These are phyloP conservation scores for Gaultheria prostrata DNA, from an alignment of 148 eudicot species.

Conservation along the genomic window DNA sequence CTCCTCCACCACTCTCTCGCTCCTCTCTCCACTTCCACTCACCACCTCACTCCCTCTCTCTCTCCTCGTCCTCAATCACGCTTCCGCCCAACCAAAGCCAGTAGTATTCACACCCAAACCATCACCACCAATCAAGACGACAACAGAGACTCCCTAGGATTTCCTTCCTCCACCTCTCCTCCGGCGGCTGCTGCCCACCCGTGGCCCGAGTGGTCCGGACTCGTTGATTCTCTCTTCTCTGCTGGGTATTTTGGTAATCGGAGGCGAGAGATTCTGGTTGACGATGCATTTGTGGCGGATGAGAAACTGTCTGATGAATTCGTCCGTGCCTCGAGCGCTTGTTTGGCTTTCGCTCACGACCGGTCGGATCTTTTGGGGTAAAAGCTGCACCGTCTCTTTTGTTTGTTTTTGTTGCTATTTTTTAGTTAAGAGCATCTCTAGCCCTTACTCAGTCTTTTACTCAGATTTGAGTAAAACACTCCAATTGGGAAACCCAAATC, in stretches of 20 bases:
- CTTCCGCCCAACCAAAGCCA: neutral
- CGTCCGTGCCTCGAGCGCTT: slow-evolving; percentile 37
- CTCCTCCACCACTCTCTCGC: slow-evolving; percentile 15
- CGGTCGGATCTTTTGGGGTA: slow-evolving; percentile 53
- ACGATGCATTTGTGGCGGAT: slow-evolving; percentile 36
- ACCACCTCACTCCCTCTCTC: slow-evolving; percentile 17
- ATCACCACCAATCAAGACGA: slow-evolving; percentile 9
- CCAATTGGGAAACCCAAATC: no score
- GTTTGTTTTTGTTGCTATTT: neutral
- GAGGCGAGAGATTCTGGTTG: neutral
- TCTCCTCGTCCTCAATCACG: neutral
- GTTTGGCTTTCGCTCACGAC: slow-evolving; percentile 51
- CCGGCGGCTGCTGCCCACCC: slow-evolving; percentile 28
- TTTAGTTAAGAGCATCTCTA: neutral
- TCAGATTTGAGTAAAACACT: no score
- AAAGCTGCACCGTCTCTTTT: slow-evolving; percentile 5
- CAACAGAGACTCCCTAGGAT: neutral
- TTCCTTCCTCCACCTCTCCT: neutral
- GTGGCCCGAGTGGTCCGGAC: slow-evolving; percentile 59
- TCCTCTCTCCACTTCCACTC: neutral
- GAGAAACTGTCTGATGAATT: slow-evolving; percentile 41
- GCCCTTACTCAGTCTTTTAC: no score
- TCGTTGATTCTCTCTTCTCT: slow-evolving; percentile 25
- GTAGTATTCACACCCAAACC: slow-evolving; percentile 29
- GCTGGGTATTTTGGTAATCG: slow-evolving; percentile 15